These are phyloP conservation scores for Goffeauzyma gilvescens DNA, from an alignment of 768 basidiomycete species.

Conservation along the genomic window DNA sequence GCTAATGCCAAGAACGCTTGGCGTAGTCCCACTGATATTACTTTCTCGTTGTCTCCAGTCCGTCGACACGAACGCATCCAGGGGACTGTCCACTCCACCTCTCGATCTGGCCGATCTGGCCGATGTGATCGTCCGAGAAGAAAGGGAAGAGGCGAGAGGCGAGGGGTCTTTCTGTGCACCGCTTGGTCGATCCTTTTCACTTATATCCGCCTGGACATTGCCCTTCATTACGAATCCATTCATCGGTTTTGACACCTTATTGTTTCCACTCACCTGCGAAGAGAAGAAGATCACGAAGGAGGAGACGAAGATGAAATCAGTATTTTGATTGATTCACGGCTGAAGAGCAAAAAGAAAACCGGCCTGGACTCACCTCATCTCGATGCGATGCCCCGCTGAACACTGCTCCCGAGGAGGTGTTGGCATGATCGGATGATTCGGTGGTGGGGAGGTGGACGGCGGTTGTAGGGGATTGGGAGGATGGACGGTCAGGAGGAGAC, in stretches of 20 bases:
- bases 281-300: neutral
- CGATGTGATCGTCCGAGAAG: too few relatives aligned
- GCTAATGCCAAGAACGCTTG: too few relatives aligned
- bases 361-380: conserved; percentile 4
- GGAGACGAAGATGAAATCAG: neutral
- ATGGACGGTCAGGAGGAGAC: neutral
- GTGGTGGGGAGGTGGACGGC: neutral
- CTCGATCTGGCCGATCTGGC: too few relatives aligned
- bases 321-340: neutral
- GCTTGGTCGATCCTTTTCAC: too few relatives aligned
- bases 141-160: too few relatives aligned
- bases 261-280: neutral
- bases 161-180: too few relatives aligned
- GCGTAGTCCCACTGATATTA: too few relatives aligned
- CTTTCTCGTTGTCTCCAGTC: too few relatives aligned
- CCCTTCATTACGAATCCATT: neutral
- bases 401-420: neutral
- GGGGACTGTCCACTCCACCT: too few relatives aligned
- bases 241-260: neutral
- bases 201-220: neutral
- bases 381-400: conserved; percentile 2
- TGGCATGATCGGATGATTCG: neutral
- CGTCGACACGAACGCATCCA: too few relatives aligned
- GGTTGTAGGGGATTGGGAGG: too few relatives aligned
- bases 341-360: neutral